Percentiles rank a stretch among this genome's conserved stretches.
These are phyloP conservation scores for Mrakiaceae sp. DNA, from an alignment of 1,284 basidiomycete species.

Conservation along the genomic window DNA sequence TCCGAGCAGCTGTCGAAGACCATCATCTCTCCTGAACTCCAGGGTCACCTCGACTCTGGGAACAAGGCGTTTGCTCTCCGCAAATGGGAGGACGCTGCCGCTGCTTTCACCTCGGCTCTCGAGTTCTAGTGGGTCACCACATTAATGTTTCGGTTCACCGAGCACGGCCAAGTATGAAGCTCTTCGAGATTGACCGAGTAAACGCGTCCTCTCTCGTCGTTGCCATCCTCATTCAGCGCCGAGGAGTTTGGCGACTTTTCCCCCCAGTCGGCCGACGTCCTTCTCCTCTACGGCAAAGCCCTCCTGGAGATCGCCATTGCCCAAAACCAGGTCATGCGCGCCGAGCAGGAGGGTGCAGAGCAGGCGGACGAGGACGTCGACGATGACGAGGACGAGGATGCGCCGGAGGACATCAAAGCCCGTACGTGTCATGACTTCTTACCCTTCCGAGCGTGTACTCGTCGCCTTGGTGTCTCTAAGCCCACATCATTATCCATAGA, in stretches of 20 bases:
- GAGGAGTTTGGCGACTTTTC: constrained; percentile 59
- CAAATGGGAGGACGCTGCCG: constrained; percentile 75
- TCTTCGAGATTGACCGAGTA: not conserved
- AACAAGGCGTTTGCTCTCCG: constrained; percentile 63
- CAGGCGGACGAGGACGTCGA: constrained; percentile 21
- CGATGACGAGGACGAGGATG: constrained; percentile 24
- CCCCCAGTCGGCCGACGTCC: constrained; percentile 65
- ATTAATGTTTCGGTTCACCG: not conserved
- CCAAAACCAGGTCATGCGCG: constrained; percentile 38
- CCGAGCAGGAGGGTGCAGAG: constrained; percentile 16
- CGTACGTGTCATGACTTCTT: not conserved
- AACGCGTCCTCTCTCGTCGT: constrained; percentile 15
- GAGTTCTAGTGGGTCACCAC: constrained; percentile 54
- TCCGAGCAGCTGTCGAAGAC: too few species aligned
- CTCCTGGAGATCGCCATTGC: constrained; percentile 75
- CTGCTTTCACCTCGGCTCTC: constrained; percentile 70
- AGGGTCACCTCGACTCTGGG: constrained; percentile 29
- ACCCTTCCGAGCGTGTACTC: too few species aligned
- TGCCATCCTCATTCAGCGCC: constrained; percentile 42
- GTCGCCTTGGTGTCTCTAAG: too few species aligned
- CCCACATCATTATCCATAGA: too few species aligned
- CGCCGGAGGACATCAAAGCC: constrained; percentile 20
- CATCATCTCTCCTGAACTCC: not conserved
- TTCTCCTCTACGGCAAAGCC: constrained; percentile 75
- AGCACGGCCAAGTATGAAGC: constrained; percentile 24